These are phyloP conservation scores for Coprinopsis sp. DNA, from an alignment of 768 basidiomycete genomes.

Conservation along the genomic window DNA sequence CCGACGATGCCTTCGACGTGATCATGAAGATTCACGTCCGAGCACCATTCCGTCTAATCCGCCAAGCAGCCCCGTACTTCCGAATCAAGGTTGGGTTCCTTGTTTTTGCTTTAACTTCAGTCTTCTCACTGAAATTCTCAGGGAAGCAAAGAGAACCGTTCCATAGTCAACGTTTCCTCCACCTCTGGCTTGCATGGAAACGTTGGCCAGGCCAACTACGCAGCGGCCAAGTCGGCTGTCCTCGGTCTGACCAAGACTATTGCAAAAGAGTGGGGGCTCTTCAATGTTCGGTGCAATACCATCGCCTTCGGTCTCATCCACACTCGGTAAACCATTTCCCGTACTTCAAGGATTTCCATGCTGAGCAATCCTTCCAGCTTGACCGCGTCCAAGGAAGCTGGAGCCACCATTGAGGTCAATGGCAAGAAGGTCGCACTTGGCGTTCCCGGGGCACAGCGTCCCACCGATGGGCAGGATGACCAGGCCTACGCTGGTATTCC, in stretches of 20 bases:
- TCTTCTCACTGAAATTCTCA: slow-evolving; percentile 18
- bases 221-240: slow-evolving; percentile 75
- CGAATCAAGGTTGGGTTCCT: slow-evolving; percentile 42
- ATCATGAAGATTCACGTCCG: slow-evolving; percentile 83
- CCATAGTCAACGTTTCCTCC: slow-evolving; percentile 79
- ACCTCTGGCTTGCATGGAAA: slow-evolving; percentile 83
- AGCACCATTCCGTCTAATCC: slow-evolving; percentile 80
- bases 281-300: slow-evolving; percentile 78
- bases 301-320: slow-evolving; percentile 75
- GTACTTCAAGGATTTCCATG: neutral
- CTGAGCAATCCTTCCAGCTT: slow-evolving; percentile 36
- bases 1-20: slow-evolving; percentile 77
- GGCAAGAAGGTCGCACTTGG: slow-evolving; percentile 84
- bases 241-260: slow-evolving; percentile 81
- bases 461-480: slow-evolving; percentile 18
- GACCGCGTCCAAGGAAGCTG: slow-evolving; percentile 75
- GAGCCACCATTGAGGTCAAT: slow-evolving; percentile 69
- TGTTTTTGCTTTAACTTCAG: slow-evolving; percentile 10
- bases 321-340: slow-evolving; percentile 51
- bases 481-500: slow-evolving; percentile 45
- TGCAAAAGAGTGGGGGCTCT: slow-evolving; percentile 83
- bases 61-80: slow-evolving; percentile 82
- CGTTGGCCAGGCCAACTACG: slow-evolving; percentile 81
- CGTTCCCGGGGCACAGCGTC: slow-evolving; percentile 54
- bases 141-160: slow-evolving; percentile 61